Evolutionary conservation across 177 flowering plant genomes (phyloP), one percentile per base, ranked within the genome.

Genomic region (Tripterygium wilfordii): DNA sequence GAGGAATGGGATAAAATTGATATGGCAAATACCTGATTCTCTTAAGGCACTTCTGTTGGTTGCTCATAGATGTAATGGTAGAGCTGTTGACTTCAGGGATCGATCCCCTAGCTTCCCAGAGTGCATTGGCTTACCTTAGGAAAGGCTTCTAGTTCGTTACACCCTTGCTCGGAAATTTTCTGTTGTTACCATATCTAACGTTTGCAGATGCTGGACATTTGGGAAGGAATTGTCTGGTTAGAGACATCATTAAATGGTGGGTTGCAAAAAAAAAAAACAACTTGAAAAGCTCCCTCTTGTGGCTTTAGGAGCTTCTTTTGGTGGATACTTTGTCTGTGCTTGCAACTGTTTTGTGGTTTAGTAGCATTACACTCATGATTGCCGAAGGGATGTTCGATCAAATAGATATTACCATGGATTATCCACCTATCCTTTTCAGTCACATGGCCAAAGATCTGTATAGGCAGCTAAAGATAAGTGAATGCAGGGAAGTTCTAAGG

Each of bases 1-100:
- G 48, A 68, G 71, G 53, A 85, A 82, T 66, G 90, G 78, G 33
- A 88, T 80, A 22, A 78, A 88, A 43, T 42, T 88, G 47, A 80
- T 91, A 50, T 91, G 80, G 82, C 95, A 91, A 64, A 71, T 88
- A 56, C 98, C 98, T 10, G 64, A 64, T 31, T 77, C 76, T 2
- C 90, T 96, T 0, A 88, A 78, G 56, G 95, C 92, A 7, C 80
- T 82, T 64, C 77, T 91, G 3, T 91, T 91, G 69, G 49, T 91
- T 28, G 98, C 95, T 61, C 96, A 91, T 58, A 96, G 98, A 9
- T 91, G 98, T 57, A 64, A 65, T 66, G 88, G 98, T 20, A 71
- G 63, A 59, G 92, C 96, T 17, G 65, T 45, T 13, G 65, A 91
- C 60, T 91, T 88, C 57, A 88, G 96, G 98, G 98, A 88, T 41